Conservation (phyloP, 768 basidiomycete genomes). For the Asterophora lycoperdoides region DNA sequence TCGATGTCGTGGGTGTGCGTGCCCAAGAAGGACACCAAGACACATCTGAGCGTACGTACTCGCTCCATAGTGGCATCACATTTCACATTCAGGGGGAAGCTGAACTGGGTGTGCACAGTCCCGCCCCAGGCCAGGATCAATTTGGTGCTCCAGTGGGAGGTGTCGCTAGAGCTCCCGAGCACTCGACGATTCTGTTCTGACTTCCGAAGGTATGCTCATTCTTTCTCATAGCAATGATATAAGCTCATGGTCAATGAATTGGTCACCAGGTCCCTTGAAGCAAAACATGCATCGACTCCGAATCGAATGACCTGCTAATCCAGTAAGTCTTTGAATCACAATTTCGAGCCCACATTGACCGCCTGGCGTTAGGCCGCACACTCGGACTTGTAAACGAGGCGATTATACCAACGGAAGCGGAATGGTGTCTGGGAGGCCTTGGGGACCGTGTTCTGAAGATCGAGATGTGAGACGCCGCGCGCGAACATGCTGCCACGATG, state of each 20-base stretch:
- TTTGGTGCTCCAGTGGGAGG: conserved; percentile 18
- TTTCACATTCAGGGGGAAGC: conserved; percentile 14
- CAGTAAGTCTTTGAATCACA: too few relatives aligned
- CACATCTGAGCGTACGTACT: conserved; percentile 4
- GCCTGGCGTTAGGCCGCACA: too few relatives aligned
- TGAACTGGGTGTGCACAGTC: conserved; percentile 20
- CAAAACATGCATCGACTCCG: too few relatives aligned
- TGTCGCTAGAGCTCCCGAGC: too few relatives aligned
- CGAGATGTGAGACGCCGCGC: conserved; percentile 56
- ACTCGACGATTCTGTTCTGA: too few relatives aligned
- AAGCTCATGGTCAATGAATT: too few relatives aligned
- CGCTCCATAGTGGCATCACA: too few relatives aligned
- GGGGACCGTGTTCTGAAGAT: conserved; percentile 45
- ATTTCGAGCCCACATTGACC: too few relatives aligned
- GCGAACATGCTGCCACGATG: conserved; percentile 38
- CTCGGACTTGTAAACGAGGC: conserved; percentile 34
- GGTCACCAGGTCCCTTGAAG: too few relatives aligned
- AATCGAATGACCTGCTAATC: too few relatives aligned
- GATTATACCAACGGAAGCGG: conserved; percentile 28
- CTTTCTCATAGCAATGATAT: too few relatives aligned
- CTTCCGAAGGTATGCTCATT: too few relatives aligned
- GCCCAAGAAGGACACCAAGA: conserved; percentile 5
- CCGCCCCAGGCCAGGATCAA: conserved; percentile 18
- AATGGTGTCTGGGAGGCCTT: conserved; percentile 47
- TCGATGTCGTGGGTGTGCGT: conserved; percentile 11